Evolutionary conservation across 148 eudicot species (phyloP).

Genomic region (Salicornia ramosissima): DNA sequence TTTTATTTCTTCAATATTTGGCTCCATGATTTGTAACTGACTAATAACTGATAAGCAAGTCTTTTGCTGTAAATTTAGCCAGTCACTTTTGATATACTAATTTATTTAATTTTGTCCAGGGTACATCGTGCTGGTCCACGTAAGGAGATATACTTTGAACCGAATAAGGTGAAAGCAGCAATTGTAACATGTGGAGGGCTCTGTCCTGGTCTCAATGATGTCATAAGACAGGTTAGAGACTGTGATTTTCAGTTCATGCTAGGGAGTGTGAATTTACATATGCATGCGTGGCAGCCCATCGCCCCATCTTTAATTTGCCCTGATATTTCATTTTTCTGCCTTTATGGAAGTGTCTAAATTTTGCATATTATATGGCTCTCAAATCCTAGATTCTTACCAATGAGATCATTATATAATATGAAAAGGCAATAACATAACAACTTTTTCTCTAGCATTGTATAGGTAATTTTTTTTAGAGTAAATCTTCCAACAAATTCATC

Average conservation of each 20-base stretch:
- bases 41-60: not conserved
- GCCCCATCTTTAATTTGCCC: not conserved
- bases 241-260: not conserved
- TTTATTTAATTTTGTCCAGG: constrained; percentile 28
- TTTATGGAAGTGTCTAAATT: too few relatives aligned
- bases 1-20: not conserved
- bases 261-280: not conserved
- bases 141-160: constrained; percentile 45
- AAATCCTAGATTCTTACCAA: too few relatives aligned
- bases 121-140: constrained; percentile 57
- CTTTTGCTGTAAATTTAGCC: not conserved
- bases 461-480: too few relatives aligned
- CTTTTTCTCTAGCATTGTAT: too few relatives aligned
- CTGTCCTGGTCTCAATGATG: constrained; percentile 55
- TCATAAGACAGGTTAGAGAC: constrained; percentile 43
- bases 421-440: too few relatives aligned
- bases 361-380: too few relatives aligned
- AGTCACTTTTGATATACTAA: constrained; percentile 15
- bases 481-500: too few relatives aligned
- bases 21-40: not conserved
- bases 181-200: constrained; percentile 55
- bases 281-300: not conserved
- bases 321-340: not conserved
- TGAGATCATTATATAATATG: too few relatives aligned
- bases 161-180: constrained; percentile 45